Evolutionary conservation across 2,329 filamentous ascomycete species (phyloP).

Genomic region (Penicillium palitans): DNA sequence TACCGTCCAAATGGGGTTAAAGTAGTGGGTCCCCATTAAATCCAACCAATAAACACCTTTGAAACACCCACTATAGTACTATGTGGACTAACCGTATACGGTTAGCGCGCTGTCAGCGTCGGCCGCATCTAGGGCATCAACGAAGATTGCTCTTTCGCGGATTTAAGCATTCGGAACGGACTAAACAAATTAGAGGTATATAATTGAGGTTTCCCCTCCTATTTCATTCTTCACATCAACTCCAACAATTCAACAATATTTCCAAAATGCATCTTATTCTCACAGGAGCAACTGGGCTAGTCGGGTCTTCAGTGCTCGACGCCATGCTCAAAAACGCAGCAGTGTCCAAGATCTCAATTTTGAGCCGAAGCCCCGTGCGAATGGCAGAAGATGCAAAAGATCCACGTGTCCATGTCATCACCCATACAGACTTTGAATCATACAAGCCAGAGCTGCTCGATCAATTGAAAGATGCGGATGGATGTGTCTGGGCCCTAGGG

Average conservation of each 20-base stretch:
- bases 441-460: slow-evolving; percentile 61
- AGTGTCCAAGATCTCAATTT: slow-evolving; percentile 57
- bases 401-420: slow-evolving; percentile 60
- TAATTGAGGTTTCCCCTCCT: not conserved
- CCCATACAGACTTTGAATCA: slow-evolving; percentile 65
- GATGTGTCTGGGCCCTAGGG: slow-evolving; percentile 73
- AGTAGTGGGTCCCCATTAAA: too few relatives aligned
- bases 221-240: not conserved
- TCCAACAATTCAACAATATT: not conserved
- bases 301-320: slow-evolving; percentile 62
- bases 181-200: not conserved
- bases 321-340: slow-evolving; percentile 52
- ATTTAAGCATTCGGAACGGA: not conserved
- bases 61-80: fast-evolving
- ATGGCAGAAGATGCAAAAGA: slow-evolving; percentile 54
- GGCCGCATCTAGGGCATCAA: not conserved
- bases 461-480: slow-evolving; percentile 63
- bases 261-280: slow-evolving; percentile 54
- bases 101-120: slow-evolving; percentile 2
- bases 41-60: not conserved
- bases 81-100: not conserved
- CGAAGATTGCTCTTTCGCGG: not conserved
- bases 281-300: slow-evolving; percentile 67
- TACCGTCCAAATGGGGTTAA: not conserved
- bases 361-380: slow-evolving; percentile 64